Base-by-base conservation (phyloP, 176 grass and related monocot species). In the Triticum dicoccoides region DNA sequence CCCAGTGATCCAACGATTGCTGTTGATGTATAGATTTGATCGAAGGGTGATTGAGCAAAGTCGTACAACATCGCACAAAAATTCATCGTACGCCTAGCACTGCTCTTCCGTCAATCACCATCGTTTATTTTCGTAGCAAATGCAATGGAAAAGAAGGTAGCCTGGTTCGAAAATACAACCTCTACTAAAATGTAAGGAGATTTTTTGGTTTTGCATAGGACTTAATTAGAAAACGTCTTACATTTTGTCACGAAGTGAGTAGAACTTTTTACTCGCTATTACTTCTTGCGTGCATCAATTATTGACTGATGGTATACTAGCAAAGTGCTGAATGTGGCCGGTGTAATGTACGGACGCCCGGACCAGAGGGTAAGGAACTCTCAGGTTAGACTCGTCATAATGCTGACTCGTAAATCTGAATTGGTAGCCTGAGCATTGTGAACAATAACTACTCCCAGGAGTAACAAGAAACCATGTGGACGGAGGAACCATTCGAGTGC, bases 401-500 rank as follows among this genome's bases (percentile, higher is more conserved):
- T 77, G 62, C 23, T 63, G 37, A 27, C 23, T 24, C 17, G 11
- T 4, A 23, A 56, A 56, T 20, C 6, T 20, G 52, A 20, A 75
- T 75, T 14, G 25, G 20, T 21, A 42, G 24, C 39, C 21, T 52
- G 56, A 78, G 38, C 49, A 77, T 82, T 25, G 45, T 17, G 38
- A 86, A 14, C 83, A 63, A 32, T 63, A 32, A 77, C 30, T 14
- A 25, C 25, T 25, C 25, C 25, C 25, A 25, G 25, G 25, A 25
- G 25, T 25, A 75, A 52, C 69, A 34, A n/a, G 68, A 8, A 71
- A 52, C 51, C 79, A 78, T 8, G 82, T 84, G 87, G 59, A 18
- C 14, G 49, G 49, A 78, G 37, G 29, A 73, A 51, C 76, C 32
- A 84, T 89, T 18, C 42, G 66, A 14, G 7, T 5, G 30, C 41